Conservation (phyloP, 495 filamentous ascomycete genomes). For the Pyronema domesticum region DNA sequence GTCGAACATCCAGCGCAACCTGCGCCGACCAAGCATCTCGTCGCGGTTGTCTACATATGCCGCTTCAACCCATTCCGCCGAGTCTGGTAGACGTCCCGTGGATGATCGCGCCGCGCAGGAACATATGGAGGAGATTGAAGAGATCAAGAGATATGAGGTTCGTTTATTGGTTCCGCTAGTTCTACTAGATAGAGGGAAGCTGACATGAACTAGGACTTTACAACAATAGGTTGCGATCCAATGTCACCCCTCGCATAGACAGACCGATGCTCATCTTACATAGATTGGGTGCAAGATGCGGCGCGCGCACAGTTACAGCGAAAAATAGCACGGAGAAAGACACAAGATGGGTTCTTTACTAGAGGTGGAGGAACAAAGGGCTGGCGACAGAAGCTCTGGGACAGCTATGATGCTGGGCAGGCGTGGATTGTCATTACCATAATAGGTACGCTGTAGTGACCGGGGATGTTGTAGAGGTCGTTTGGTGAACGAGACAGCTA, state of each 20-base stretch:
- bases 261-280: conserved; percentile 12
- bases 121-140: conserved; percentile 85
- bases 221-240: conserved; percentile 54
- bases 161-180: conserved; percentile 24
- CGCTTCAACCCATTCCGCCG: conserved; percentile 28
- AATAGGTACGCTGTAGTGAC: conserved; percentile 35
- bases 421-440: conserved; percentile 96
- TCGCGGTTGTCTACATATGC: conserved; percentile 48
- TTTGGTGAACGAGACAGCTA: background rate
- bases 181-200: background rate
- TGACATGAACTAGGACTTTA: conserved; percentile 44
- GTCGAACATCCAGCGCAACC: conserved; percentile 42
- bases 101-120: conserved; percentile 34
- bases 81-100: conserved; percentile 15
- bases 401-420: conserved; percentile 90
- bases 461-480: too few species aligned
- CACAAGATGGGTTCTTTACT: conserved; percentile 58
- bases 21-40: conserved; percentile 34
- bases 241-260: conserved; percentile 3
- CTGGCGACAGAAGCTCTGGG: conserved; percentile 66
- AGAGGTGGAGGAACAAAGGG: conserved; percentile 45
- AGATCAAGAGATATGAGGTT: conserved; percentile 94
- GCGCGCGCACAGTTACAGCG: conserved; percentile 65
- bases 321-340: conserved; percentile 54
- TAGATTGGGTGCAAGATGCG: conserved; percentile 96